Conservation (phyloP, 2,329 filamentous ascomycete genomes). For the Fusarium pseudocircinatum region DNA sequence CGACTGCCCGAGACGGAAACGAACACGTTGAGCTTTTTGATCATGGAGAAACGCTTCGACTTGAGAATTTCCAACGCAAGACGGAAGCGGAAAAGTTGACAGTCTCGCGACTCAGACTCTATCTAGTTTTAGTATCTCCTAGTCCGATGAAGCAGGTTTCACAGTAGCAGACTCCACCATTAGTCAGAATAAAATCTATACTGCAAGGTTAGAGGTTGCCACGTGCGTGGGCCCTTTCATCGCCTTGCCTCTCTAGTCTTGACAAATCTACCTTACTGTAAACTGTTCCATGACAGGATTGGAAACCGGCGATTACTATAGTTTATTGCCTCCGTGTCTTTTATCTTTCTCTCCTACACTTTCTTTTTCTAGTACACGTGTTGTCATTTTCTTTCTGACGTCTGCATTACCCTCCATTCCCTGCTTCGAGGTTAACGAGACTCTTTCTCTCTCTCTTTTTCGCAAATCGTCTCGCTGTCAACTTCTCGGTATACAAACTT, state of each 20-base stretch:
- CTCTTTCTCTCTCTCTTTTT: constrained; percentile 16
- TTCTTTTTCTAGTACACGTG: constrained; percentile 10
- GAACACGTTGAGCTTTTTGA: constrained; percentile 46
- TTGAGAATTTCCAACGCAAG: neutral
- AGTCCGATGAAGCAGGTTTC: neutral
- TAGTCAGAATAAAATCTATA: neutral
- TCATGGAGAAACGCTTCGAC: constrained; percentile 1
- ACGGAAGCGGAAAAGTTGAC: constrained; percentile 10
- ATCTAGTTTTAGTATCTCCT: neutral
- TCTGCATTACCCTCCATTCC: constrained; percentile 13
- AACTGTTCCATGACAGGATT: constrained; percentile 42
- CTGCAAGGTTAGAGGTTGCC: constrained; percentile 38
- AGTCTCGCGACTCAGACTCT: constrained; percentile 11
- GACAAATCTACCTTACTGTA: constrained; percentile 40
- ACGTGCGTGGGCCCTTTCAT: constrained; percentile 47
- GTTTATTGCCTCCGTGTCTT: constrained; percentile 26
- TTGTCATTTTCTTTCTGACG: constrained; percentile 13
- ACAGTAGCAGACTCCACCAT: neutral
- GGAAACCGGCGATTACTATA: constrained; percentile 31
- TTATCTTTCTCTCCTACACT: constrained; percentile 21
- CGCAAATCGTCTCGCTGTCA: constrained; percentile 15
- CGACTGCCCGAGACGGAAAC: constrained; percentile 40
- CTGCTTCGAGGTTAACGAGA: constrained; percentile 8
- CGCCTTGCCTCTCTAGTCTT: constrained; percentile 42
- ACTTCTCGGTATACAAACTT: constrained; percentile 17